Conservation (phyloP, 805 yeast genomes). For the Starmerella stellata region DNA sequence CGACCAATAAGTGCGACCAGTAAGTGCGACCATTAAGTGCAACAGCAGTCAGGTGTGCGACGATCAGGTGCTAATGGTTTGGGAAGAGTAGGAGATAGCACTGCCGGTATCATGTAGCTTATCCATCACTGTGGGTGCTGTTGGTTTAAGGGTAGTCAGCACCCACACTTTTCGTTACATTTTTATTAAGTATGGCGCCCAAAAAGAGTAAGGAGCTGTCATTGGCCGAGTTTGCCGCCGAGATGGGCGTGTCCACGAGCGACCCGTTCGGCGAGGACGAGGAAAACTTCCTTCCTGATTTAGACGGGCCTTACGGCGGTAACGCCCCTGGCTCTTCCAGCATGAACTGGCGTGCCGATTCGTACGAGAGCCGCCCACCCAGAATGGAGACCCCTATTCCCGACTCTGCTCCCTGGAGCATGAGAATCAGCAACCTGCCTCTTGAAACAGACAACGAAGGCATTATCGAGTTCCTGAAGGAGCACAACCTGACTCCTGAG, state of each 20-base stretch:
- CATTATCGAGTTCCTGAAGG: conserved; percentile 10
- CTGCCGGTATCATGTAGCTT: background rate
- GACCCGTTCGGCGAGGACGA: conserved; percentile 1
- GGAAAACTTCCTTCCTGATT: background rate
- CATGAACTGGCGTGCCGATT: background rate
- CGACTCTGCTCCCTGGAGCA: conserved; percentile 77
- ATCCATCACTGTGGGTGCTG: no score
- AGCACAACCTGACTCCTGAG: conserved; percentile 33
- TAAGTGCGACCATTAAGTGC: no score
- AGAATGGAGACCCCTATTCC: conserved; percentile 46
- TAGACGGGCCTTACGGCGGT: background rate
- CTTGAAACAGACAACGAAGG: conserved; percentile 58
- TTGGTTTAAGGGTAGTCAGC: no score
- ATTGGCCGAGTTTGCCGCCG: conserved; percentile 3
- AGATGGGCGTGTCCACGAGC: background rate
- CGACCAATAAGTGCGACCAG: no score
- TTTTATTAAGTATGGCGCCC: conserved; percentile 5
- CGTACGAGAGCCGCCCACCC: background rate
- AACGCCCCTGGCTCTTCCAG: background rate
- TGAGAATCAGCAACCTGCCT: conserved; percentile 73
- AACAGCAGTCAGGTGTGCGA: no score
- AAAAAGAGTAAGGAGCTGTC: conserved; percentile 9
- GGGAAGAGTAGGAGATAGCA: no score
- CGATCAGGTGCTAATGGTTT: no score
- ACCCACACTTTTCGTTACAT: no score